Conservation (phyloP, 768 basidiomycete species). For the Tremella fuciformis region DNA sequence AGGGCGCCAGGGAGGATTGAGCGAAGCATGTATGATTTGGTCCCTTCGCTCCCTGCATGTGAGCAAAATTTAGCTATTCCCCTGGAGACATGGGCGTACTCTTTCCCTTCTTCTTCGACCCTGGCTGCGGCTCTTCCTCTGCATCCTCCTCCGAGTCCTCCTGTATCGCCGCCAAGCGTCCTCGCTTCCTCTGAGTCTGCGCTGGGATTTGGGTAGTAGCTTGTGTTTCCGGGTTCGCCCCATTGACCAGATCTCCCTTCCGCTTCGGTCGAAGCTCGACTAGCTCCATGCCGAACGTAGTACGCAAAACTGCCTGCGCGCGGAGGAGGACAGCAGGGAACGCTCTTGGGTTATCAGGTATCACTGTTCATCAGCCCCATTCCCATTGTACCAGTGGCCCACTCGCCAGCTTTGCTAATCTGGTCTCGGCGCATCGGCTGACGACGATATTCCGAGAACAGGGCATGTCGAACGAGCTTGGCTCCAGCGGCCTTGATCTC, state of each 20-base stretch:
- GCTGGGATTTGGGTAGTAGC: background rate
- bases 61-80: background rate
- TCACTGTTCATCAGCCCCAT: constrained; percentile 51
- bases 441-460: constrained; percentile 75
- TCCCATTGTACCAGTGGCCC: background rate
- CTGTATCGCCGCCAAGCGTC: constrained; percentile 55
- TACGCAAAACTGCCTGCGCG: constrained; percentile 65
- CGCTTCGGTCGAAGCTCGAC: constrained; percentile 62
- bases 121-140: constrained; percentile 55
- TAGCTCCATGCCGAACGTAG: constrained; percentile 78
- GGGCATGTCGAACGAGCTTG: constrained; percentile 72
- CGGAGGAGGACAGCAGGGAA: constrained; percentile 65
- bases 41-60: constrained; percentile 53
- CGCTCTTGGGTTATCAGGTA: constrained; percentile 57
- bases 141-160: constrained; percentile 57
- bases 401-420: constrained; percentile 74
- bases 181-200: constrained; percentile 9
- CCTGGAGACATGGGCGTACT: background rate
- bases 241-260: constrained; percentile 14
- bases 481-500: constrained; percentile 56
- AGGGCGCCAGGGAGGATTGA: constrained; percentile 65
- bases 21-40: constrained; percentile 80
- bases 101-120: constrained; percentile 66
- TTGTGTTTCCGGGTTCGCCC: background rate
- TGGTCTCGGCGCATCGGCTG: constrained; percentile 72